phyloP scores from a whole-genome alignment of 2,329 filamentous ascomycete genomes.

The Pseudopithomyces maydicus region DNA sequence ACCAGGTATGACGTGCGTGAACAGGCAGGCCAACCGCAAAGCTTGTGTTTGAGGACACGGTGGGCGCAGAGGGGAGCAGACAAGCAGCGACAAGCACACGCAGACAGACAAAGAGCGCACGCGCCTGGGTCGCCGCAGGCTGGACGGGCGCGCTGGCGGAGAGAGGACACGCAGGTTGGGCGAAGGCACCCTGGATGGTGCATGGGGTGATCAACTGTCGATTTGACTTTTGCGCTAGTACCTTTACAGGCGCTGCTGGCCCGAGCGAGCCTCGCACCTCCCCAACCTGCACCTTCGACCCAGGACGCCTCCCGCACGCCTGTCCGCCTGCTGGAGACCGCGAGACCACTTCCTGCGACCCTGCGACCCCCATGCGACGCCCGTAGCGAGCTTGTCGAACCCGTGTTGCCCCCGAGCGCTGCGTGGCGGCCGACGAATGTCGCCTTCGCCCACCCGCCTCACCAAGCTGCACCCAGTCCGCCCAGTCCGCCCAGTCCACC shows the following conservation, averaged over 20 bases:
- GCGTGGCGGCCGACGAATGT: slow-evolving; percentile 36
- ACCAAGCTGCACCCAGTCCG: slow-evolving; percentile 26
- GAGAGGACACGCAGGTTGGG: too few relatives aligned
- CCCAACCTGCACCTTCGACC: slow-evolving; percentile 24
- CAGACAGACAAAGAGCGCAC: not conserved
- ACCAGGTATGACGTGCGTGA: slow-evolving; percentile 23
- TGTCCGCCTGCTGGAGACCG: slow-evolving; percentile 10
- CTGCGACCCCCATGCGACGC: slow-evolving; percentile 23
- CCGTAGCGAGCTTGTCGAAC: slow-evolving; percentile 28
- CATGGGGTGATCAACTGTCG: slow-evolving; percentile 21
- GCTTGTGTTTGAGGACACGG: not conserved
- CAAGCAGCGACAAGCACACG: not conserved
- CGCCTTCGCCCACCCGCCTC: slow-evolving; percentile 31
- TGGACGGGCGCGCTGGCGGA: not conserved
- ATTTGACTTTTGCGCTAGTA: slow-evolving; percentile 13
- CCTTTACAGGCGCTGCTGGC: slow-evolving; percentile 14
- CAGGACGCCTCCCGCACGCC: slow-evolving; percentile 18
- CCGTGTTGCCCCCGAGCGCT: slow-evolving; percentile 18
- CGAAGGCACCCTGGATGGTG: not conserved
- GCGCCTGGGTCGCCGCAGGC: not conserved
- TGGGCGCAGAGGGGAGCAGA: not conserved
- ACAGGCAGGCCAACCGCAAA: not conserved
- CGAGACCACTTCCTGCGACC: slow-evolving; percentile 7
- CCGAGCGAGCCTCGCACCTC: slow-evolving; percentile 27
- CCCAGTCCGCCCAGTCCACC: slow-evolving; percentile 14